A percentile compares a stretch with the other conserved stretches of the same genome.
phyloP scores from a whole-genome alignment of 2,329 filamentous ascomycete genomes.

The Beauveria rudraprayagi region DNA sequence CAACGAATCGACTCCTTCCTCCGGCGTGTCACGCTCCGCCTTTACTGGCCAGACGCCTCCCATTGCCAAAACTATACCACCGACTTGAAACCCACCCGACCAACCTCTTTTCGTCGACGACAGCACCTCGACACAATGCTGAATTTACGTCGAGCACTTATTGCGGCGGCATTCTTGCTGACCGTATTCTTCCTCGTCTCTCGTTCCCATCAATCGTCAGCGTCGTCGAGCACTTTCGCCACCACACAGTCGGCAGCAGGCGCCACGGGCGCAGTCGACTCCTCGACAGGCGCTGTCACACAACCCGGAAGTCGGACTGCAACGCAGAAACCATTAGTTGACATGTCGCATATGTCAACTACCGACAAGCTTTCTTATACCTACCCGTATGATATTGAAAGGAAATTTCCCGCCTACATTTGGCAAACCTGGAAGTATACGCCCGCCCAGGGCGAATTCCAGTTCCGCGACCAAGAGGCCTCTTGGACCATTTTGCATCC shows the following conservation, averaged over 20 bases:
- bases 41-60: neutral
- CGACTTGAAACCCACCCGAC: neutral
- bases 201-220: constrained; percentile 39
- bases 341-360: constrained; percentile 64
- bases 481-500: constrained; percentile 86
- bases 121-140: constrained; percentile 58
- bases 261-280: constrained; percentile 16
- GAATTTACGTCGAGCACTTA: constrained; percentile 67
- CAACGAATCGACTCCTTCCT: neutral
- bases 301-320: constrained; percentile 26
- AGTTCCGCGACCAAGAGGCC: constrained; percentile 75
- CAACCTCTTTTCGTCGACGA: neutral
- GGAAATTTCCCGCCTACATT: constrained; percentile 92
- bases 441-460: constrained; percentile 68
- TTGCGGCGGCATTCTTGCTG: constrained; percentile 61
- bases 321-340: constrained; percentile 56
- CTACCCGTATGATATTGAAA: constrained; percentile 83
- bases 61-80: neutral
- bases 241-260: constrained; percentile 15
- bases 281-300: constrained; percentile 13
- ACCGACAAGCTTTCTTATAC: constrained; percentile 82
- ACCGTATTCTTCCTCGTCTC: constrained; percentile 62
- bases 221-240: neutral
- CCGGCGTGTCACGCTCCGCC: neutral
- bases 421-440: constrained; percentile 98